Conservation (phyloP, 2,329 filamentous ascomycete species). For the Penicillium sp. region DNA sequence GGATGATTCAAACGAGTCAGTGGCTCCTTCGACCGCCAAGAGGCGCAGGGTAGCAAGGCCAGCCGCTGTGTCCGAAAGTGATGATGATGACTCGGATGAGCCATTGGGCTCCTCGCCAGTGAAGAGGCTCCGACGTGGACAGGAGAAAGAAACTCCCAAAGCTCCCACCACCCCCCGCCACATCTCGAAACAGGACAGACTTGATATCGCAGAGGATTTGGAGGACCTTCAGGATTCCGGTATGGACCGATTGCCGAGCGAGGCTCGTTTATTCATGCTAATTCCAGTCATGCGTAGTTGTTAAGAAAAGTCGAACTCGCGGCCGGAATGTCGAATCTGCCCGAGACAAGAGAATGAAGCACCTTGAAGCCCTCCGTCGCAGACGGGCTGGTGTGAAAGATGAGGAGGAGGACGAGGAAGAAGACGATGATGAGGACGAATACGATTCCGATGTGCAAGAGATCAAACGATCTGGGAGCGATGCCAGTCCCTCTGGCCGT, state of each 20-base stretch:
- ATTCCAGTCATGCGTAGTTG: constrained; percentile 23
- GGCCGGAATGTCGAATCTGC: constrained; percentile 40
- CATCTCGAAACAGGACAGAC: constrained; percentile 31
- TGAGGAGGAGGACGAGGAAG: constrained; percentile 16
- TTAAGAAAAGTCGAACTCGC: constrained; percentile 41
- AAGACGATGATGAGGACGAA: constrained; percentile 5
- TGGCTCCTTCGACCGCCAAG: background rate
- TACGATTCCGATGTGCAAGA: constrained; percentile 16
- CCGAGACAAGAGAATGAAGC: constrained; percentile 38
- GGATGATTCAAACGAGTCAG: background rate
- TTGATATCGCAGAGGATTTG: constrained; percentile 47
- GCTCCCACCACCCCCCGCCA: constrained; percentile 27
- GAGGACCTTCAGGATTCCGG: constrained; percentile 46
- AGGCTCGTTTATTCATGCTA: background rate
- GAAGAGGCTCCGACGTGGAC: constrained; percentile 24
- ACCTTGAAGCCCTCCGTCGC: constrained; percentile 44
- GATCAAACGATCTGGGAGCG: background rate
- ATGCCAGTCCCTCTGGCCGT: background rate
- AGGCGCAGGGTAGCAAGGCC: background rate
- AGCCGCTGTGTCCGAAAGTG: background rate
- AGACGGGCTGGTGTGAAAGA: constrained; percentile 43
- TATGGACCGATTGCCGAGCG: constrained; percentile 10
- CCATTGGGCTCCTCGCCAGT: constrained; percentile 20
- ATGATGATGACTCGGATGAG: background rate
- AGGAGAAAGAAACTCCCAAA: constrained; percentile 15